Conservation (phyloP, 768 basidiomycete species). For the Galerina marginata region DNA sequence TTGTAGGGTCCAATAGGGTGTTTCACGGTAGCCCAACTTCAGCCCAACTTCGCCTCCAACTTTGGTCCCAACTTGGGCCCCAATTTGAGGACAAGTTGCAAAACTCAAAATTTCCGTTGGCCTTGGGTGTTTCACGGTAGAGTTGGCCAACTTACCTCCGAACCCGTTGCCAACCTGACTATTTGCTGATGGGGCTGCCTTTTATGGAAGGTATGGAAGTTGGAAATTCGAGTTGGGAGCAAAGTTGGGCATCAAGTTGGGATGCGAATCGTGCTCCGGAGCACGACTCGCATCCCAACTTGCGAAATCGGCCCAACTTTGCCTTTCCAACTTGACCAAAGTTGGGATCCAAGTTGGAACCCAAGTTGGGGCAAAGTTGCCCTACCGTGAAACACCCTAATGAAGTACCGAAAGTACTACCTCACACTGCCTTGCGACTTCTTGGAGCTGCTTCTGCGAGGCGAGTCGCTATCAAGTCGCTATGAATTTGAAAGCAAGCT, state of each 20-base stretch:
- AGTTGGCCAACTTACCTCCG: too few relatives aligned
- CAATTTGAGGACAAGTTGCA: background rate
- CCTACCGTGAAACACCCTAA: background rate
- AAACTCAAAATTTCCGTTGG: background rate
- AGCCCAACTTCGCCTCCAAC: background rate
- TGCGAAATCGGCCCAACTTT: constrained; percentile 12
- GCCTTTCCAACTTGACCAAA: constrained; percentile 8
- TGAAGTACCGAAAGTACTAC: background rate
- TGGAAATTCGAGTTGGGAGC: background rate
- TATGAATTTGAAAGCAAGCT: too few relatives aligned
- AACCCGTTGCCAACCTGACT: too few relatives aligned
- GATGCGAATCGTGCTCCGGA: background rate
- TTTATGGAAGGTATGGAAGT: background rate
- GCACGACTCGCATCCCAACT: background rate
- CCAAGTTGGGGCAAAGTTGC: constrained; percentile 15
- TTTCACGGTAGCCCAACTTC: background rate
- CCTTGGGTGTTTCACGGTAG: too few relatives aligned
- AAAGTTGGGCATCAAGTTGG: background rate
- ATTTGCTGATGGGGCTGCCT: too few relatives aligned
- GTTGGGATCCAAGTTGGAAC: constrained; percentile 15
- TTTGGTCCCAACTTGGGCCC: background rate
- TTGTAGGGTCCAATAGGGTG: background rate
- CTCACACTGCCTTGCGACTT: background rate
- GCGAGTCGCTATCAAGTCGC: too few relatives aligned
- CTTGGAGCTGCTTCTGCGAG: constrained; percentile 9